Conservation (phyloP, 768 basidiomycete species). For the Lentinula aciculospora region DNA sequence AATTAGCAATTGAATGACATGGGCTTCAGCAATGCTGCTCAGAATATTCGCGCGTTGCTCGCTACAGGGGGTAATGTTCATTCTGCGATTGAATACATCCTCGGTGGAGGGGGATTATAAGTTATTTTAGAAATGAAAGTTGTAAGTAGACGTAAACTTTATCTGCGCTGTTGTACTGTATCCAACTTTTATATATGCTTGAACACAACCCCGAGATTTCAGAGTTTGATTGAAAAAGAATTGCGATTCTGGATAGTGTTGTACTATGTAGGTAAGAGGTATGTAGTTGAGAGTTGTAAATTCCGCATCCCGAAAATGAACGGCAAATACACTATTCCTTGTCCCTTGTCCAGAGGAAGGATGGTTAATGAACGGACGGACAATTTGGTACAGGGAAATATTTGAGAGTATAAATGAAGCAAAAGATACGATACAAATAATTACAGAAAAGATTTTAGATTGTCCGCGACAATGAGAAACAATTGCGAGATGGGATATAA, state of each 20-base stretch:
- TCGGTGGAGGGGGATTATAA: conserved; percentile 70
- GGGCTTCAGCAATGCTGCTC: conserved; percentile 86
- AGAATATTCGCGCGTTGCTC: conserved; percentile 86
- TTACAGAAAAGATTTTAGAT: not conserved
- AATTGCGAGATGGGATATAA: not conserved
- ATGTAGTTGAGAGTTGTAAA: not conserved
- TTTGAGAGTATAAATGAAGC: not conserved
- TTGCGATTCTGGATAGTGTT: not conserved
- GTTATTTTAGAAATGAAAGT: not conserved
- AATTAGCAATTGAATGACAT: conserved; percentile 86
- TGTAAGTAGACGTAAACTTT: not conserved
- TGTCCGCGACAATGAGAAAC: not conserved
- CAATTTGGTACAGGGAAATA: not conserved
- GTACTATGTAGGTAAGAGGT: not conserved
- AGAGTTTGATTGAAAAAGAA: no score
- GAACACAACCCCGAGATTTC: no score
- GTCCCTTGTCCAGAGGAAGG: not conserved
- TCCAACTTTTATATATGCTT: not conserved
- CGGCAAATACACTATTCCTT: no score
- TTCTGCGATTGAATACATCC: conserved; percentile 88
- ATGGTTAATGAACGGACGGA: not conserved
- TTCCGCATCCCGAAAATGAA: not conserved
- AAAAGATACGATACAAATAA: not conserved
- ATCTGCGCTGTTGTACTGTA: not conserved
- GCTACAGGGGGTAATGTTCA: conserved; percentile 94